These are phyloP conservation scores for Chenopodium suecicum DNA, from an alignment of 148 eudicot genomes.

Conservation along the genomic window DNA sequence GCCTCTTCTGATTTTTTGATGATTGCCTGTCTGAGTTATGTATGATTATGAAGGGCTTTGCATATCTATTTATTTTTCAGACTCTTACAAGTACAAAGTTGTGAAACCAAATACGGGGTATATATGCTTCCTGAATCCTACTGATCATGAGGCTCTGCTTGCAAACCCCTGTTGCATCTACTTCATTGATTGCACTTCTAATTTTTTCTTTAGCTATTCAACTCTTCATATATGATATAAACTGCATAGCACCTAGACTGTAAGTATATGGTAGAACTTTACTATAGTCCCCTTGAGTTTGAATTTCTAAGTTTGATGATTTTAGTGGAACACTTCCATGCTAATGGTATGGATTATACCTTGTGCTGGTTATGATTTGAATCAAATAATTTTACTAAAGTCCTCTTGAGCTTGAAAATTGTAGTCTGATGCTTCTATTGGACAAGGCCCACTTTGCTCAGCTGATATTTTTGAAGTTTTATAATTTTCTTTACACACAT, in stretches of 20 bases:
- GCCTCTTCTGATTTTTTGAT: conserved; percentile 6
- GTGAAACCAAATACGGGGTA: not conserved
- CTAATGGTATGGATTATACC: not conserved
- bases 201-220: not conserved
- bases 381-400: not conserved
- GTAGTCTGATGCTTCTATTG: not conserved
- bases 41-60: not conserved
- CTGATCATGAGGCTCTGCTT: not conserved
- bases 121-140: not conserved
- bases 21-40: not conserved
- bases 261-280: not conserved
- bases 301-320: not conserved
- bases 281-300: not conserved
- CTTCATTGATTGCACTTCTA: not conserved
- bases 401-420: not conserved
- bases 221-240: not conserved
- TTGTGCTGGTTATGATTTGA: not conserved
- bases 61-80: not conserved
- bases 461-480: not conserved
- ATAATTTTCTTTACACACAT: no score
- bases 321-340: not conserved
- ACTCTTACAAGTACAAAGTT: not conserved
- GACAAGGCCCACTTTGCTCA: not conserved
- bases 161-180: not conserved
- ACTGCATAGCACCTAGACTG: not conserved